Base-by-base conservation (phyloP, 148 eudicot genomes). In the Chenopodium quinoa region DNA sequence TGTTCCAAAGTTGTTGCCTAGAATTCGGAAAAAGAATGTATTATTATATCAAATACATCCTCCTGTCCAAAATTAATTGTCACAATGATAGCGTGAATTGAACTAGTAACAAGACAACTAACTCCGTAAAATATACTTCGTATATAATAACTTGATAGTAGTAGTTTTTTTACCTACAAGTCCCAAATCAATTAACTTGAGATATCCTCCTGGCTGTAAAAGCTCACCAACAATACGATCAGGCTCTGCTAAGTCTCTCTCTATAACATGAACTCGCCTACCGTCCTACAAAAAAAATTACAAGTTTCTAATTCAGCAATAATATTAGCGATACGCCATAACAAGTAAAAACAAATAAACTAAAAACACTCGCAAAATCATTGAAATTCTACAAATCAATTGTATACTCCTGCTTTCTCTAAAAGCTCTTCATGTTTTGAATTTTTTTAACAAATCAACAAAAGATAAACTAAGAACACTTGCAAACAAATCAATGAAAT, bases 191-290 rank as follows among this genome's bases (percentile, higher is more conserved):
- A 90, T 86, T 67, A 93, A 86, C 76, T 88, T 92, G 71, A 93
- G 94, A 75, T 88, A 93, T 58, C 98, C 98, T 54, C 96, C 95
- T 29, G 97, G 97, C 71, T 93, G 97, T 37, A 93, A 86, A 80
- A 93, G 88, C 86, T 92, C 97, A 14, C 97, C 97, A 77, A 93
- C 97, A 79, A 93, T 93, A 40, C 97, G 83, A 78, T 93, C 97
- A 22, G 87, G 98, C 90, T 91, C 94, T 9, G 90, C 89, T 83
- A 94, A 86, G 75, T 91, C 98, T 76, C 98, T 89, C 79, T 94
- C 98, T 71, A 94, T 91, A 8, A 94, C 96, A 77, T 84, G 93
- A 54, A 94, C 98, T 31, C 90, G 86, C 23, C 98, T 88, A 25
- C 98, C 98, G 32, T 92, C 96, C 98, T 93, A 76, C 83, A 78